Evolutionary conservation across 1,284 basidiomycete species (phyloP), one percentile per base, ranked within the genome.

Genomic region (Sutorius eximius): DNA sequence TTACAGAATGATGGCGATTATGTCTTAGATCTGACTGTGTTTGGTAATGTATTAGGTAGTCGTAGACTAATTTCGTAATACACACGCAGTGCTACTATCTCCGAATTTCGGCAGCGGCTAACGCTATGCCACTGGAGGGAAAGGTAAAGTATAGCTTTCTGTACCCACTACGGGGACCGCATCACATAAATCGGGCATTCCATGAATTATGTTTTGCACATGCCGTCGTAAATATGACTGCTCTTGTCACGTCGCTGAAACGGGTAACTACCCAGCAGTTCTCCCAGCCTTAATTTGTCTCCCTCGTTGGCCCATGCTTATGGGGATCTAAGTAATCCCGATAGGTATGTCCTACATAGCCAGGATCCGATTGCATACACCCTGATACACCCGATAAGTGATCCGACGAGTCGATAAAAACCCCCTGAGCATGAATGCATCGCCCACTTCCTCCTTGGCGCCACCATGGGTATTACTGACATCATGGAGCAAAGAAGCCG

Each of bases 401-500:
- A 49, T 47, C 42, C 47, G 47, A 30, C 18, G 3, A 12, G 27
- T 30, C 10, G 13, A 49, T 49, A 49, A 49, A 49, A 41, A 7
- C 33, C 44, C 16, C n/a, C 16, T 18, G 16, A 18, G 5, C 16
- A n/a, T 33, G 3, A 3, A 22, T 18, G 7, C 16, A 15, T 34
- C 46, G 5, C 47, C 11, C 27, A n/a, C 4, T n/a, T 16, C 32
- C 8, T 12, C 24, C 15, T n/a, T 16, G 7, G n/a, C 22, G 8
- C 45, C 32, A 50, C 22, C 18, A 51, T 51, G 49, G 47, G 49
- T 2, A 30, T 37, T 7, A 13, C 34, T 10, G 18, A 51, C n/a
- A 27, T 13, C n/a, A 24, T 13, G 8, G 41, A 59, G 29, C 61
- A 51, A 32, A 64, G 58, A 46, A 55, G 58, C 16, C 56, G 60